A percentile compares a stretch with the other conserved stretches of the same genome.
Evolutionary conservation across 768 basidiomycete genomes (phyloP).

Genomic region (Sporobolomyces pararoseus): DNA sequence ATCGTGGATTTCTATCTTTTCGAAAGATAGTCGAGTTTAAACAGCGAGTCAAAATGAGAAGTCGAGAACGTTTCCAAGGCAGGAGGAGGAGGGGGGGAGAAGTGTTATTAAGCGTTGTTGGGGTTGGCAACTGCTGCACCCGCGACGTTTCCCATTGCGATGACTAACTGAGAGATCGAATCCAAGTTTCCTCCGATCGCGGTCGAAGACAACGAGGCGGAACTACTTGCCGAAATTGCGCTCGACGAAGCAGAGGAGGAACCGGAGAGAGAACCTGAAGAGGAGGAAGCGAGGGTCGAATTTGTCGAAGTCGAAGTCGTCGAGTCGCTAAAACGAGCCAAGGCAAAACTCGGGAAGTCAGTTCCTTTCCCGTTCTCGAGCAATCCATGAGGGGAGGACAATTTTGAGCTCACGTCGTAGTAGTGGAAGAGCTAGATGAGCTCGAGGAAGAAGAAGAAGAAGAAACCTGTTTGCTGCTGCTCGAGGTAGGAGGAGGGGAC

Average conservation of each 20-base stretch:
- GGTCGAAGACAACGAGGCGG: background rate
- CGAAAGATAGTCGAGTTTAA: no score
- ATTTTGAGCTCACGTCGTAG: background rate
- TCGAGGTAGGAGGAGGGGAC: slow-evolving; percentile 5
- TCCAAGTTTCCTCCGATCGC: slow-evolving; percentile 40
- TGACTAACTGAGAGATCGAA: slow-evolving; percentile 32
- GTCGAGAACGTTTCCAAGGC: background rate
- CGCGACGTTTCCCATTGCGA: slow-evolving; percentile 34
- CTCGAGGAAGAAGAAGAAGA: background rate
- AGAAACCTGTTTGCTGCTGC: background rate
- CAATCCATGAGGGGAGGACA: background rate
- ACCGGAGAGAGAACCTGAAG: background rate
- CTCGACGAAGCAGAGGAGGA: background rate
- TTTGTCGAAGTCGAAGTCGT: background rate
- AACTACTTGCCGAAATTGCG: background rate
- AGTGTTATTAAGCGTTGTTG: slow-evolving; percentile 3
- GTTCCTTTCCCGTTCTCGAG: background rate
- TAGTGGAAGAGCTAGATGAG: background rate
- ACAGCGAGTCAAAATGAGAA: background rate
- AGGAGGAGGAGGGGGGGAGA: background rate
- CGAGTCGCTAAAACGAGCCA: background rate
- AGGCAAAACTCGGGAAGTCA: background rate
- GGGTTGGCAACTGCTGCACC: slow-evolving; percentile 29
- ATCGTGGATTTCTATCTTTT: no score
- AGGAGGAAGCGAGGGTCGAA: slow-evolving; percentile 4